phyloP scores from a whole-genome alignment of 345 rosid genomes.

The Lepidium didymum region DNA sequence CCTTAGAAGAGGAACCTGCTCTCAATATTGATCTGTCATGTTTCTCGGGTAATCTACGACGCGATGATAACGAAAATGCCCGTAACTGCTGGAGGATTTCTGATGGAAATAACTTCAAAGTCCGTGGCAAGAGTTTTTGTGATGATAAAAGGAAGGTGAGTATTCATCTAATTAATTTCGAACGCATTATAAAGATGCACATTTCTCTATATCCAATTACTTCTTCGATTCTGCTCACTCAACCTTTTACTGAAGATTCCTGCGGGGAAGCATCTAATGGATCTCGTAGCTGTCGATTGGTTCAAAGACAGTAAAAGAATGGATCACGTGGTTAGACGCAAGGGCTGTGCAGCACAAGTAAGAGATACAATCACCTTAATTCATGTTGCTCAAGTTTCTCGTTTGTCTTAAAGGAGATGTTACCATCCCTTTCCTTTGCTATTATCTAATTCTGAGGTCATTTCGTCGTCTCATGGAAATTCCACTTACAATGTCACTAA shows the following conservation, averaged over 20 bases:
- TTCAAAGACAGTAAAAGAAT: constrained; percentile 93
- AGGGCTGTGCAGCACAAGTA: constrained; percentile 97
- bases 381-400: neutral
- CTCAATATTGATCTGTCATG: constrained; percentile 75
- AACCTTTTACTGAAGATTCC: constrained; percentile 53
- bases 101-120: constrained; percentile 85
- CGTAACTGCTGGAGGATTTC: constrained; percentile 91
- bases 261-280: constrained; percentile 94
- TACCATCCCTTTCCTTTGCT: neutral
- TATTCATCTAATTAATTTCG: neutral
- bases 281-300: constrained; percentile 99
- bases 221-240: constrained; percentile 9
- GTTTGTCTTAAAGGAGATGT: neutral
- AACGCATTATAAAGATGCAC: neutral
- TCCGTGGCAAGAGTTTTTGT: constrained; percentile 91
- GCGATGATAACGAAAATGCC: constrained; percentile 74
- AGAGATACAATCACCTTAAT: constrained; percentile 13
- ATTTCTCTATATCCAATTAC: no score
- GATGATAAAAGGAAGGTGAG: constrained; percentile 80
- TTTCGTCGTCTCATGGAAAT: neutral
- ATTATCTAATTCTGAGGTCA: neutral
- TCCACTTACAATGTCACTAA: neutral
- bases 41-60: constrained; percentile 76
- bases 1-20: constrained; percentile 61
- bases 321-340: constrained; percentile 91